Evolutionary conservation across 2,329 filamentous ascomycete genomes (phyloP).

Genomic region (Fusarium duplospermum): DNA sequence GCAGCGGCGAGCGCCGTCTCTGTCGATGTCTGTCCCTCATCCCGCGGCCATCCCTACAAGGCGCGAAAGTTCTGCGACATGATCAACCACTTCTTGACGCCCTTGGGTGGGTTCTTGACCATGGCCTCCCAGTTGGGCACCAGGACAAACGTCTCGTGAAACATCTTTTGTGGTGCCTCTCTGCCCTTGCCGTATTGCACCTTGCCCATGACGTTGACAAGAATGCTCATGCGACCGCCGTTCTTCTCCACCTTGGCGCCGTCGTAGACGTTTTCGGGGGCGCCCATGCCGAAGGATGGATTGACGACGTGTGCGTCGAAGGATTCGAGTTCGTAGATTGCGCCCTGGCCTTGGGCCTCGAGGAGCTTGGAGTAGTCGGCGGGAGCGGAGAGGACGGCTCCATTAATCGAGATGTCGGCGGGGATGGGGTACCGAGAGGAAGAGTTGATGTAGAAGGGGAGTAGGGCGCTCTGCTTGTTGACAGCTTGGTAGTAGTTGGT

Average conservation of each 20-base stretch:
- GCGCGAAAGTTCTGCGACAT: constrained; percentile 78
- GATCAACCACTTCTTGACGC: constrained; percentile 71
- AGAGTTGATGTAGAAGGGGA: constrained; percentile 76
- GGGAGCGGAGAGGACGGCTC: constrained; percentile 72
- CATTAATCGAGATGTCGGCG: constrained; percentile 84
- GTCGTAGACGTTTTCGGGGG: constrained; percentile 58
- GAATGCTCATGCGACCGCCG: constrained; percentile 73
- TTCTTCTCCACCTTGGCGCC: constrained; percentile 59
- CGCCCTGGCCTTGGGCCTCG: constrained; percentile 67
- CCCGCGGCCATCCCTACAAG: constrained; percentile 49
- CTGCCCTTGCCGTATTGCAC: constrained; percentile 75
- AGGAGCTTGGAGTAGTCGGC: constrained; percentile 76
- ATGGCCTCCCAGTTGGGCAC: constrained; percentile 78
- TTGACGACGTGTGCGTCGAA: constrained; percentile 85
- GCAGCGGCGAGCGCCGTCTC: constrained; percentile 3
- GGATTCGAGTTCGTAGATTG: constrained; percentile 78
- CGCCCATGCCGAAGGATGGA: constrained; percentile 69
- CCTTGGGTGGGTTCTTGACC: constrained; percentile 63
- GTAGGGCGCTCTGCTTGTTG: constrained; percentile 70
- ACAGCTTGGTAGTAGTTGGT: constrained; percentile 82
- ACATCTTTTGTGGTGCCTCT: constrained; percentile 73
- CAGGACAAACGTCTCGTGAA: constrained; percentile 84
- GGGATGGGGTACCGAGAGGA: constrained; percentile 64
- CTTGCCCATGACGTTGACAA: constrained; percentile 79
- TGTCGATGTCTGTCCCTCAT: constrained; percentile 7